These are phyloP conservation scores for Zizania latifolia DNA, from an alignment of 176 grass and related monocot genomes.

Conservation along the genomic window DNA sequence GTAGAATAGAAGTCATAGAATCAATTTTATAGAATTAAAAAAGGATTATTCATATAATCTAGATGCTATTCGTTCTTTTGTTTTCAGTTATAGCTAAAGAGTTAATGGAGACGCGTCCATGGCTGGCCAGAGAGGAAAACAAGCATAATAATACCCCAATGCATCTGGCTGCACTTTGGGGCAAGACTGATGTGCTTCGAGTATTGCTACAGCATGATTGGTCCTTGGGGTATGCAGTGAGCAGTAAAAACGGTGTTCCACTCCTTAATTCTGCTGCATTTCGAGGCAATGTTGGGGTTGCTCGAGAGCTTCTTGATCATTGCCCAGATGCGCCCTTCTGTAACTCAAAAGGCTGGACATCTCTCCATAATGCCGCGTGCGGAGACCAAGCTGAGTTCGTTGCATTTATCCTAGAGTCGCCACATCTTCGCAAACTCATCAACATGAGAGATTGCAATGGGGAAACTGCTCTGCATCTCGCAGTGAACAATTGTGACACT, in stretches of 20 bases:
- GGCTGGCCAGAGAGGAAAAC: neutral
- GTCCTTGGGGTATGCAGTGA: neutral
- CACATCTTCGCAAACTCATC: neutral
- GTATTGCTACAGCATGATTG: neutral
- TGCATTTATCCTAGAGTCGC: too few relatives aligned
- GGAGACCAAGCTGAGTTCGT: neutral
- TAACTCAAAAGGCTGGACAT: neutral
- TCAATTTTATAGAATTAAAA: too few relatives aligned
- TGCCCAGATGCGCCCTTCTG: slow-evolving; percentile 26
- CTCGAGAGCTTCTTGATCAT: neutral
- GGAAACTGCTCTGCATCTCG: neutral
- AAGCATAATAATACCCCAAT: too few relatives aligned
- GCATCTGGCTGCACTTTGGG: too few relatives aligned
- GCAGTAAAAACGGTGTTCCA: fast-evolving
- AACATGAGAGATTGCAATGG: neutral
- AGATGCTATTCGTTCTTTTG: neutral
- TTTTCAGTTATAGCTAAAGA: neutral
- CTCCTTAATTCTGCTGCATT: neutral
- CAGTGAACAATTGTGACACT: neutral
- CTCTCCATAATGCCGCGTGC: neutral
- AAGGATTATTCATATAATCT: neutral
- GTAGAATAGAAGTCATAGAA: too few relatives aligned
- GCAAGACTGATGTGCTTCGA: neutral
- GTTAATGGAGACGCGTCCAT: neutral
- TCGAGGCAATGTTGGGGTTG: neutral